Evolutionary conservation across 1,284 basidiomycete species (phyloP).

Genomic region (Phylloboletellus chloephorus): DNA sequence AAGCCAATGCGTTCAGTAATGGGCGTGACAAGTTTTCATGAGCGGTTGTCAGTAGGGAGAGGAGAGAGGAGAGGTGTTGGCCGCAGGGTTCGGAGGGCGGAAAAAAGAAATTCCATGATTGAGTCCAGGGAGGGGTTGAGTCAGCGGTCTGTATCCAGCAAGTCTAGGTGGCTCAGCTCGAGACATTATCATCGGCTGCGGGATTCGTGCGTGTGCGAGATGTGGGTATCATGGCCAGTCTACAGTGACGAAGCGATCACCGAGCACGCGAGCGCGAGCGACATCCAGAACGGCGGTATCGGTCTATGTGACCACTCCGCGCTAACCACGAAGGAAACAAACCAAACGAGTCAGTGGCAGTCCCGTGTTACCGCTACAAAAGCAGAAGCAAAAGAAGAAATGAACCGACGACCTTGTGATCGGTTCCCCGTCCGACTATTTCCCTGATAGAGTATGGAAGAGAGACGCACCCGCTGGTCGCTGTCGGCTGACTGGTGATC

Average conservation of each 20-base stretch:
- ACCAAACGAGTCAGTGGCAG: constrained; percentile 8
- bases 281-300: constrained; percentile 13
- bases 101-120: too few species aligned
- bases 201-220: neutral
- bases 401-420: too few species aligned
- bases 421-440: neutral
- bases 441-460: neutral
- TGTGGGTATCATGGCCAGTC: neutral
- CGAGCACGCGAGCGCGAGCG: constrained; percentile 13
- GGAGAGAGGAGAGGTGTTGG: neutral
- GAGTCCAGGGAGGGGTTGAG: neutral
- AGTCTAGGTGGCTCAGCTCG: too few species aligned
- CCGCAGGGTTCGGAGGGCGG: too few species aligned
- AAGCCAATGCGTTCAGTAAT: neutral
- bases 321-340: constrained; percentile 16
- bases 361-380: neutral
- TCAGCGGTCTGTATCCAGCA: neutral
- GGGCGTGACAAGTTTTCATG: constrained; percentile 10
- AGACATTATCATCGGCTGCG: neutral
- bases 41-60: constrained; percentile 4
- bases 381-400: neutral
- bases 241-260: constrained; percentile 15
- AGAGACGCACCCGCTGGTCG: constrained; percentile 19
- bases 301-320: constrained; percentile 14
- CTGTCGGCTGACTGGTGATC: constrained; percentile 45